phyloP scores from a whole-genome alignment of 1,284 basidiomycete genomes.

The Moesziomyces sp. region DNA sequence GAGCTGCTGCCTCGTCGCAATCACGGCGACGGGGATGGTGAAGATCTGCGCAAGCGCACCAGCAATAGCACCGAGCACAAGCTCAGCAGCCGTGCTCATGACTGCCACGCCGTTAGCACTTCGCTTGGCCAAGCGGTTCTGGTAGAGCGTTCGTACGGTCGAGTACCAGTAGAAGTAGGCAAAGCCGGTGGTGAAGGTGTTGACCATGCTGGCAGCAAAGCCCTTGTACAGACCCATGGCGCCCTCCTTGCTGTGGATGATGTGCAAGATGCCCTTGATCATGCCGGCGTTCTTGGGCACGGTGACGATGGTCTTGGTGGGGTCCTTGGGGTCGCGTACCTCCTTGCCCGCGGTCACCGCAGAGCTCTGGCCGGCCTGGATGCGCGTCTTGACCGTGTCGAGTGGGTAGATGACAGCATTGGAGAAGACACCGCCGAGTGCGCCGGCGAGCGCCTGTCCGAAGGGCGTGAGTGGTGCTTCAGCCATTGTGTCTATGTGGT shows the following conservation, averaged over 20 bases:
- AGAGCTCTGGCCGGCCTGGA: constrained; percentile 74
- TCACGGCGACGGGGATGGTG: constrained; percentile 96
- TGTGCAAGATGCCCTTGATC: constrained; percentile 61
- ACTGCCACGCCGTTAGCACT: constrained; percentile 39
- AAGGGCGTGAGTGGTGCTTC: constrained; percentile 81
- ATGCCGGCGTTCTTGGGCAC: constrained; percentile 58
- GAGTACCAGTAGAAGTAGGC: constrained; percentile 99
- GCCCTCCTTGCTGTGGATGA: constrained; percentile 60
- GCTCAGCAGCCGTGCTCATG: constrained; percentile 66
- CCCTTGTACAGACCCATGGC: constrained; percentile 85
- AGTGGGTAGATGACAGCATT: constrained; percentile 85
- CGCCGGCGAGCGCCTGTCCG: constrained; percentile 91
- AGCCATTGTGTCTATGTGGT: constrained; percentile 28
- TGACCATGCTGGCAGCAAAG: constrained; percentile 97
- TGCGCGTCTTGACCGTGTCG: constrained; percentile 94
- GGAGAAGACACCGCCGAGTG: constrained; percentile 75
- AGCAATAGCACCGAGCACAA: constrained; percentile 88
- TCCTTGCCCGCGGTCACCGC: constrained; percentile 70
- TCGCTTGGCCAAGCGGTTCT: constrained; percentile 50
- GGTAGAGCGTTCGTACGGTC: constrained; percentile 82
- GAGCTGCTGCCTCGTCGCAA: constrained; percentile 93
- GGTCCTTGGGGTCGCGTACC: constrained; percentile 74
- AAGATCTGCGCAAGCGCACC: constrained; percentile 96
- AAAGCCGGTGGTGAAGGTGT: constrained; percentile 94
- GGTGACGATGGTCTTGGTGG: constrained; percentile 65